A percentile compares a stretch with the other conserved stretches of the same genome.
These are phyloP conservation scores for Penicillium fimorum DNA, from an alignment of 495 filamentous ascomycete species.

Conservation along the genomic window DNA sequence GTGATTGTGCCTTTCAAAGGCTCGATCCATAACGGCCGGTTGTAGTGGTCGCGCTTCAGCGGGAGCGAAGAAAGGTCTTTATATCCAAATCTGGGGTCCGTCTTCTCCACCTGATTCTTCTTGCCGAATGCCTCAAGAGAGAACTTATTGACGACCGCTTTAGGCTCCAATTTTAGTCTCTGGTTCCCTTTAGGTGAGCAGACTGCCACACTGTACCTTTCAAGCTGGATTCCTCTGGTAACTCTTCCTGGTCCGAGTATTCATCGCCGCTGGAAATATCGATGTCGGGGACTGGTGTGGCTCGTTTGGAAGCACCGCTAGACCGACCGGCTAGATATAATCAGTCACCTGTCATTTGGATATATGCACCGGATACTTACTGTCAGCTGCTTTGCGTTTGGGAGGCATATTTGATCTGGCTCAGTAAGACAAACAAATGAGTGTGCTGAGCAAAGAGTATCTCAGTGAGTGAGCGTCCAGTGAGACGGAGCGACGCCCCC, in stretches of 20 bases:
- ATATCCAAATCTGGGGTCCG: constrained; percentile 57
- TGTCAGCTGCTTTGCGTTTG: constrained; percentile 74
- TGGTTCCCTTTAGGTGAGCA: constrained; percentile 27
- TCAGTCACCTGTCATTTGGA: constrained; percentile 24
- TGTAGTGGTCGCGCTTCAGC: constrained; percentile 84
- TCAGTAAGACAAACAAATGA: background rate
- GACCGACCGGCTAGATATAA: constrained; percentile 50
- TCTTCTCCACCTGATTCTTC: constrained; percentile 34
- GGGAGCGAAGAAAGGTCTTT: constrained; percentile 78
- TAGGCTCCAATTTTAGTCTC: constrained; percentile 20
- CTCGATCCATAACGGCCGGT: constrained; percentile 91
- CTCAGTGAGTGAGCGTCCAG: background rate
- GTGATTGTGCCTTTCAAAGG: constrained; percentile 79
- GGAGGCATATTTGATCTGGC: constrained; percentile 56
- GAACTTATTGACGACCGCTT: constrained; percentile 67
- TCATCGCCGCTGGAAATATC: constrained; percentile 69
- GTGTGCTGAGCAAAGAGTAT: background rate
- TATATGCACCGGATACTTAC: constrained; percentile 20
- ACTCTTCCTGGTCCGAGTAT: constrained; percentile 61
- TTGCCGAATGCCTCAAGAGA: constrained; percentile 54
- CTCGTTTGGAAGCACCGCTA: constrained; percentile 59
- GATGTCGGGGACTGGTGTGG: constrained; percentile 65
- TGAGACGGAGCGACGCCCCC: constrained; percentile 21
- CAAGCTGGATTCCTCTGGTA: constrained; percentile 42
- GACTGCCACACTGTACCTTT: constrained; percentile 54